Conservation (phyloP, 2,329 filamentous ascomycete species). For the Daldinia eschscholtzii region DNA sequence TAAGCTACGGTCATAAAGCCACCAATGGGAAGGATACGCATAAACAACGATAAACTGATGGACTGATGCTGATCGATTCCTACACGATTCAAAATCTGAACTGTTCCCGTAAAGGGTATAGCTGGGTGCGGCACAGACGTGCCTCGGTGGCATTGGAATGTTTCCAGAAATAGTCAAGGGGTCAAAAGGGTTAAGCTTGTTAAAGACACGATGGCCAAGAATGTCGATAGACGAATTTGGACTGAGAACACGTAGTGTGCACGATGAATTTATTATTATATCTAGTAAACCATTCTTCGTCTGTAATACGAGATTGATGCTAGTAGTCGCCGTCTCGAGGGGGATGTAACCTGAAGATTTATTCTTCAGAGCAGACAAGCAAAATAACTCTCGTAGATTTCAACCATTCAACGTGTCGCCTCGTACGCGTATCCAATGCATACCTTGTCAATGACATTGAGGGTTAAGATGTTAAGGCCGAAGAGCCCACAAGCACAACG, state of each 20-base stretch:
- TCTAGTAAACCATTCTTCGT: background rate
- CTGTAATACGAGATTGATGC: background rate
- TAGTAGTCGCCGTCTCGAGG: background rate
- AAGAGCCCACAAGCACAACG: background rate
- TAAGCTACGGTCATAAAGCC: background rate
- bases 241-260: background rate
- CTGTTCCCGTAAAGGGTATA: background rate
- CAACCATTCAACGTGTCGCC: background rate
- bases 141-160: background rate
- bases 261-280: background rate
- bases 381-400: background rate
- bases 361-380: background rate
- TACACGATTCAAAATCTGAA: background rate
- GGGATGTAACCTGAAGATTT: background rate
- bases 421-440: slow-evolving; percentile 3
- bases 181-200: background rate
- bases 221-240: background rate
- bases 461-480: background rate
- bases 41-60: slow-evolving; percentile 15
- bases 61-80: background rate
- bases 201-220: background rate
- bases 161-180: background rate
- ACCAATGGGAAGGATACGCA: slow-evolving; percentile 25
- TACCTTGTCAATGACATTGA: background rate
- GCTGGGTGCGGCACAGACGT: background rate